Evolutionary conservation across 192 early-diverging fungal genomes (phyloP), one percentile per base, ranked within the genome.

Genomic region (Podila minutissima): DNA sequence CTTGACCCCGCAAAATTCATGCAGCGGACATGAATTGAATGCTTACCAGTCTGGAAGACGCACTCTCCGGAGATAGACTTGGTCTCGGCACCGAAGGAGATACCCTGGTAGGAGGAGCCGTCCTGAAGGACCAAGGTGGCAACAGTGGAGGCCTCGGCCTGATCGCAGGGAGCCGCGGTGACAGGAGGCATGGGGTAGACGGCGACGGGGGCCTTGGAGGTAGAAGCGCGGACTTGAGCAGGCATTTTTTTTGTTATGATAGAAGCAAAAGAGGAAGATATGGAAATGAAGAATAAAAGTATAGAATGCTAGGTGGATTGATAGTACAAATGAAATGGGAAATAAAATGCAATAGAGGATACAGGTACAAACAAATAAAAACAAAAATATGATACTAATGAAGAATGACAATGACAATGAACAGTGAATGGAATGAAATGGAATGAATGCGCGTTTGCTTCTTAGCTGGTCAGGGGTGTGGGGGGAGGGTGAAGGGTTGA

Each of bases 1-100:
- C 59, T 20, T 11, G 59, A 61, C 59, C 59, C 26, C 12, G 24
- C 38, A 26, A 63, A 26, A 8, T n/a, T 38, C 35, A 66, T 41
- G 60, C 48, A 32, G 15, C 12, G 17, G 62, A 29, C 22, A 50
- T 37, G 35, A 37, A 37, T 11, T 37, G 35, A 19, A 35, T 26
- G 31, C 73, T 64, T 83, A 96, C 97, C 98, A 59, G 98, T 99
- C 84, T 98, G 97, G 86, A 99, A 99, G 66, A 99, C 98, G 72
- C 95, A 96, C 86, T 99, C 98, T 62, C 98, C 98, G 62, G 97
- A 88, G 60, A 98, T 91, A 46, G 91, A 92, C 62, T 87, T 86
- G 38, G 74, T 86, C 85, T 97, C 96, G 13, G 96, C 91, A 64
- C 98, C 98, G 86, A 99, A 99, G n/a, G 95, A 97, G 77, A 94